Conservation (phyloP, 2,329 filamentous ascomycete species). For the Trichoderma gracile region DNA sequence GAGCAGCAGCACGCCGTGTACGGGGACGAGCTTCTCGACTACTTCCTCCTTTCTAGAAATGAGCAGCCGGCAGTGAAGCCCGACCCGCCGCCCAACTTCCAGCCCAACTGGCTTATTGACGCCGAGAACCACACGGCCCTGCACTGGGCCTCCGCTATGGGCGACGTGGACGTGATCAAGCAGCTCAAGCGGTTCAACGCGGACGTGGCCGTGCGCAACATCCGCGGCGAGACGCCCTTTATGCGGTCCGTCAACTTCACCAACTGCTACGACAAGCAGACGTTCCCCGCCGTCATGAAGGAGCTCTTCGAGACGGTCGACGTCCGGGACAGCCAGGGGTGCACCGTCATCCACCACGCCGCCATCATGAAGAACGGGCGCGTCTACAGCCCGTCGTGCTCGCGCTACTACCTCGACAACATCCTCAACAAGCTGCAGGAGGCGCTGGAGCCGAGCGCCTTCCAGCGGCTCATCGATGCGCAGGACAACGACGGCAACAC, state of each 20-base stretch:
- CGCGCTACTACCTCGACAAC: constrained; percentile 89
- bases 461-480: constrained; percentile 76
- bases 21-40: constrained; percentile 90
- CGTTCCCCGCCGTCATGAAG: constrained; percentile 81
- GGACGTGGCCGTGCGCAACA: constrained; percentile 68
- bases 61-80: constrained; percentile 72
- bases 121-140: constrained; percentile 89
- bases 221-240: constrained; percentile 81
- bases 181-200: constrained; percentile 82
- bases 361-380: constrained; percentile 83
- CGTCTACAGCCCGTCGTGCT: constrained; percentile 79
- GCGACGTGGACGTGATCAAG: constrained; percentile 86
- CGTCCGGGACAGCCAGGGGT: constrained; percentile 74
- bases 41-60: constrained; percentile 85
- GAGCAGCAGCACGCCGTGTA: constrained; percentile 89
- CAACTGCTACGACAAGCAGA: constrained; percentile 92
- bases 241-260: constrained; percentile 96
- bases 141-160: constrained; percentile 98
- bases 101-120: constrained; percentile 90
- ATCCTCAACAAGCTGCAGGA: constrained; percentile 86
- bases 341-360: constrained; percentile 92
- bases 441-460: constrained; percentile 70
- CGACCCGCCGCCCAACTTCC: constrained; percentile 80
- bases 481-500: constrained; percentile 90
- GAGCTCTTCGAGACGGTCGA: constrained; percentile 81